These are phyloP conservation scores for Epicoccum sorghinum DNA, from an alignment of 2,329 filamentous ascomycete species.

Conservation along the genomic window DNA sequence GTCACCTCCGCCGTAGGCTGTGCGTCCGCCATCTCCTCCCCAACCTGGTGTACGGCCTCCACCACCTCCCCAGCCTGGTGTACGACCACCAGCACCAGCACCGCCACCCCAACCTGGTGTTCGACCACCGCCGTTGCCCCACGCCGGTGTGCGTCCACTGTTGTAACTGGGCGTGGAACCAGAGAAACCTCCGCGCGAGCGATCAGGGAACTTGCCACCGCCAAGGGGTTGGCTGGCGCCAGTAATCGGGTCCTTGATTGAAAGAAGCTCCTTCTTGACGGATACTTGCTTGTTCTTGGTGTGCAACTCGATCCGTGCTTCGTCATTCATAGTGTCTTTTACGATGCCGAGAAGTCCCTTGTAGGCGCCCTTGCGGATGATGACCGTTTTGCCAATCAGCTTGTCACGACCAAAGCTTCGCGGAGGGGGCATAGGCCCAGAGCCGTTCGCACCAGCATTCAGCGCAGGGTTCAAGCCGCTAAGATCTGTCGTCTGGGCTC, in stretches of 20 bases:
- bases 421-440: slow-evolving; percentile 68
- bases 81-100: slow-evolving; percentile 46
- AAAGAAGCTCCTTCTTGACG: slow-evolving; percentile 79
- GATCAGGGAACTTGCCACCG: slow-evolving; percentile 43
- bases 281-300: slow-evolving; percentile 92
- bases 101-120: slow-evolving; percentile 58
- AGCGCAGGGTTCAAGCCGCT: slow-evolving; percentile 87
- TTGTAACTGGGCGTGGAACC: slow-evolving; percentile 45
- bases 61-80: slow-evolving; percentile 53
- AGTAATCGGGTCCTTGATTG: slow-evolving; percentile 79
- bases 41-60: slow-evolving; percentile 52
- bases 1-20: slow-evolving; percentile 46
- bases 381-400: slow-evolving; percentile 88
- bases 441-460: slow-evolving; percentile 62
- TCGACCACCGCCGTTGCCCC: slow-evolving; percentile 35
- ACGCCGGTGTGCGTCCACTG: slow-evolving; percentile 44
- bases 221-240: slow-evolving; percentile 78
- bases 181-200: slow-evolving; percentile 47
- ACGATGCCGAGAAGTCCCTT: slow-evolving; percentile 95
- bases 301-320: slow-evolving; percentile 89
- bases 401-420: slow-evolving; percentile 78
- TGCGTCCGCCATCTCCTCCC: slow-evolving; percentile 53
- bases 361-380: slow-evolving; percentile 83
- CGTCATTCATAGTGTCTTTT: slow-evolving; percentile 86
- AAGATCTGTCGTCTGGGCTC: slow-evolving; percentile 74